Percentiles rank a stretch among this genome's conserved stretches.
These are phyloP conservation scores for Tolypocladium capitatum DNA, from an alignment of 2,329 filamentous ascomycete species.

Conservation along the genomic window DNA sequence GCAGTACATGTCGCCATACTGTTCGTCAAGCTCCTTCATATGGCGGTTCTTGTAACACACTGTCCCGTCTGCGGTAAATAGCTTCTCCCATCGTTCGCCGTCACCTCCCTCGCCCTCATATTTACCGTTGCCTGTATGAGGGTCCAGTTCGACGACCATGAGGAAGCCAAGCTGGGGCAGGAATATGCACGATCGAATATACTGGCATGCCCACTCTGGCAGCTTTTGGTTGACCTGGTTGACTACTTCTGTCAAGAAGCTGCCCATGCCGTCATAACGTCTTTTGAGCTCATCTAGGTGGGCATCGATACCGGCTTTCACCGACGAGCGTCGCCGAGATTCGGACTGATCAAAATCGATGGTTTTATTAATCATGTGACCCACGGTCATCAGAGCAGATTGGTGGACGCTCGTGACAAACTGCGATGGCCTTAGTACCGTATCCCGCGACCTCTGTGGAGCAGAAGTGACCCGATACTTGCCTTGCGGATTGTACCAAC, in stretches of 20 bases:
- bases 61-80: constrained; percentile 58
- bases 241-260: constrained; percentile 56
- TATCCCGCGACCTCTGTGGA: too few species aligned
- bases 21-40: constrained; percentile 68
- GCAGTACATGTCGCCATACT: constrained; percentile 75
- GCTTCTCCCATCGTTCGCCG: constrained; percentile 58
- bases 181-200: constrained; percentile 66
- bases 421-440: constrained; percentile 17
- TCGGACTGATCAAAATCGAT: constrained; percentile 72
- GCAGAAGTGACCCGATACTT: constrained; percentile 19
- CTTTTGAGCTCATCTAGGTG: constrained; percentile 68
- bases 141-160: constrained; percentile 49
- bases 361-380: constrained; percentile 56
- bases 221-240: constrained; percentile 48
- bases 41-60: constrained; percentile 78
- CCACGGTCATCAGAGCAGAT: constrained; percentile 48
- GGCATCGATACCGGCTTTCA: constrained; percentile 57
- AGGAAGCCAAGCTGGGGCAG: constrained; percentile 88
- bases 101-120: constrained; percentile 47
- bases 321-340: constrained; percentile 56
- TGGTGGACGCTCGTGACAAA: constrained; percentile 47
- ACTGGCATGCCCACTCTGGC: constrained; percentile 41
- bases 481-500: constrained; percentile 12
- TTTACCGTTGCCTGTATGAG: constrained; percentile 39
- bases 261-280: constrained; percentile 64